Conservation (phyloP, 73 alveolate species). For the Blepharisma stoltei region DNA sequence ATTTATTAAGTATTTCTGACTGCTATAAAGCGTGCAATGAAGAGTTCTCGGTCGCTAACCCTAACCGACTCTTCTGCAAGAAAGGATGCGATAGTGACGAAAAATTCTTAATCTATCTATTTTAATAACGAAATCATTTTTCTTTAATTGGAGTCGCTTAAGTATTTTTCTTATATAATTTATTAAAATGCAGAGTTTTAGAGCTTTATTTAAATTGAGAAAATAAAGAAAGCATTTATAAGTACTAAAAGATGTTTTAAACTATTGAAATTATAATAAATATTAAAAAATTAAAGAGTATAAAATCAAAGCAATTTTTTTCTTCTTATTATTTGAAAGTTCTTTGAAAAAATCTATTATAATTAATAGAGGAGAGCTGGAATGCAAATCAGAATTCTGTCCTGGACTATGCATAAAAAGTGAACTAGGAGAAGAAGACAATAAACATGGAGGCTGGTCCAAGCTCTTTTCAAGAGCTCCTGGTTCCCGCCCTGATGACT, state of each 20-base stretch:
- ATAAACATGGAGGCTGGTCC: slow-evolving; percentile 55
- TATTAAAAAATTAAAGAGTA: background rate
- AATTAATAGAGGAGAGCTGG: too few species aligned
- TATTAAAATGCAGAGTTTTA: too few species aligned
- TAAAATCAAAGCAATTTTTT: too few species aligned
- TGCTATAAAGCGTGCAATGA: slow-evolving; percentile 63
- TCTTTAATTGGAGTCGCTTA: too few species aligned
- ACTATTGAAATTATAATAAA: background rate
- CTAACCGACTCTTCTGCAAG: slow-evolving; percentile 70
- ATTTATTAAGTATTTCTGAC: background rate
- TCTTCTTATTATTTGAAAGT: background rate
- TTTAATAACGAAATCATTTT: too few species aligned
- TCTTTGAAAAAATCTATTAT: background rate
- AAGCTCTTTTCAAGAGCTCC: slow-evolving; percentile 76
- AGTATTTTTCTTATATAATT: too few species aligned
- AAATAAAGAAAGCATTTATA: too few species aligned
- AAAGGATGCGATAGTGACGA: slow-evolving; percentile 80
- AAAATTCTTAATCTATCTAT: slow-evolving; percentile 58
- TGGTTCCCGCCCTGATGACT: slow-evolving; percentile 42
- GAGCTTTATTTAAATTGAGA: too few species aligned
- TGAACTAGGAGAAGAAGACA: slow-evolving; percentile 71
- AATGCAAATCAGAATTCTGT: slow-evolving; percentile 67
- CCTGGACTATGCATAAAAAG: slow-evolving; percentile 56
- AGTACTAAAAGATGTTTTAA: too few species aligned
- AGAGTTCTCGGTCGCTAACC: slow-evolving; percentile 42